phyloP scores from a whole-genome alignment of 2,329 filamentous ascomycete genomes.

The Ophiocordyceps camponoti-leonardi region DNA sequence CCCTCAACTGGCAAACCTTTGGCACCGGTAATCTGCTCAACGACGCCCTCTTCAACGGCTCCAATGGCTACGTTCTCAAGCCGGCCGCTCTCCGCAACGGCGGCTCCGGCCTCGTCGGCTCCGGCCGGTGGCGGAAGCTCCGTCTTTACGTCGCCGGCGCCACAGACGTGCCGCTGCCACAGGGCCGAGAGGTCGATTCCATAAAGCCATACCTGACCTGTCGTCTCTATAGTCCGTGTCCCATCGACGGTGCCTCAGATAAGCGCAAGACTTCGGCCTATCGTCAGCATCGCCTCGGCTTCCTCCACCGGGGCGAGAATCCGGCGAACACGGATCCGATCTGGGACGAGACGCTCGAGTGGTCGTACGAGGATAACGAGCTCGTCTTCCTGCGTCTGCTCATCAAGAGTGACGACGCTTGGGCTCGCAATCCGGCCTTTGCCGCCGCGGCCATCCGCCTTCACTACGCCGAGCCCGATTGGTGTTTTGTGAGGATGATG shows the following conservation, averaged over 20 bases:
- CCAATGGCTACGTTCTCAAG: conserved; percentile 49
- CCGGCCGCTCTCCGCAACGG: conserved; percentile 39
- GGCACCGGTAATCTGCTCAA: conserved; percentile 50
- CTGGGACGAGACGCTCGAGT: conserved; percentile 49
- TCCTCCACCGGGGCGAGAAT: conserved; percentile 40
- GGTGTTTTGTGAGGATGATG: conserved; percentile 47
- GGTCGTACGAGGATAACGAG: conserved; percentile 52
- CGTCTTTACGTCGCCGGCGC: conserved; percentile 44
- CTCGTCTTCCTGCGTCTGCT: conserved; percentile 46
- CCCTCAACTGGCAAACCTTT: conserved; percentile 54
- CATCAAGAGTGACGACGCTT: conserved; percentile 50
- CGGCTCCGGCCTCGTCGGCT: conserved; percentile 31
- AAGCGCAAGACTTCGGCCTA: conserved; percentile 29
- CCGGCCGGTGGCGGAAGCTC: conserved; percentile 29
- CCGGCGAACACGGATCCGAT: conserved; percentile 42
- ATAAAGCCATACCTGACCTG: conserved; percentile 50
- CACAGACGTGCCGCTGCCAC: conserved; percentile 38
- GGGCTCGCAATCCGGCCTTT: conserved; percentile 43
- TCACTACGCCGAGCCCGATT: conserved; percentile 35
- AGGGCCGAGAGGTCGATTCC: conserved; percentile 29
- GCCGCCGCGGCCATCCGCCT: conserved; percentile 43
- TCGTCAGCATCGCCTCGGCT: conserved; percentile 37
- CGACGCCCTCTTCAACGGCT: conserved; percentile 47
- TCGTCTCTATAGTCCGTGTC: conserved; percentile 40
- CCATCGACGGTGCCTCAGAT: conserved; percentile 25